Evolutionary conservation across 116 monocot genomes (phyloP).

Genomic region (Dioscorea cayenensis): DNA sequence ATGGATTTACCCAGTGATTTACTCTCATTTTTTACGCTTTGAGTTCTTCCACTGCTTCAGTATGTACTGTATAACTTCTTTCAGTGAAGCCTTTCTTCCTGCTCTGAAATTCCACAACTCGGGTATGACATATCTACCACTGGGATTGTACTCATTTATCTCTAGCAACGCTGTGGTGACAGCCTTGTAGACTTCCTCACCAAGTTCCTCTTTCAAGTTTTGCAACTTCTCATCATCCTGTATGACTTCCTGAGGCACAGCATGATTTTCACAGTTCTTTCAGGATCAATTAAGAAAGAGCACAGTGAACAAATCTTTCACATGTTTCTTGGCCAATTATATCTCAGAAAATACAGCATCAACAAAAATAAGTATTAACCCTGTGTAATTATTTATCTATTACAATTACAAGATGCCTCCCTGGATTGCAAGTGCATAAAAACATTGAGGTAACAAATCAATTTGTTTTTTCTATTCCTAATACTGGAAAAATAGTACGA

Average conservation of each 20-base stretch:
- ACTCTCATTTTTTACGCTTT: constrained; percentile 32
- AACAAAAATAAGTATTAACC: too few species aligned
- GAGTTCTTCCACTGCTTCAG: constrained; percentile 41
- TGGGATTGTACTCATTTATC: constrained; percentile 49
- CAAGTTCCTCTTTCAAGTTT: constrained; percentile 25
- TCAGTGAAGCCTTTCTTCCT: constrained; percentile 35
- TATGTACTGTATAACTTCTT: constrained; percentile 38
- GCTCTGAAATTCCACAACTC: constrained; percentile 60
- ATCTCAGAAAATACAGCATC: too few species aligned
- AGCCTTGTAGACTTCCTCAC: constrained; percentile 35
- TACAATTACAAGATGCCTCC: too few species aligned
- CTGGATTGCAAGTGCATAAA: too few species aligned
- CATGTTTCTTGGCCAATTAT: too few species aligned
- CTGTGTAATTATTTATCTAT: too few species aligned
- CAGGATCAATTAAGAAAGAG: background rate
- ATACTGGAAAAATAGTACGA: too few species aligned
- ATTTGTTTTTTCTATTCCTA: too few species aligned
- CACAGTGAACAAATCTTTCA: background rate
- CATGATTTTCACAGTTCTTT: background rate
- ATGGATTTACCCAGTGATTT: background rate
- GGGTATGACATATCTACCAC: constrained; percentile 36
- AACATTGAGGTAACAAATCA: too few species aligned
- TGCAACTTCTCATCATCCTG: constrained; percentile 31
- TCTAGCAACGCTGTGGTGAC: constrained; percentile 40
- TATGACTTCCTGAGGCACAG: constrained; percentile 1